These are phyloP conservation scores for Samsoniella hepiali DNA, from an alignment of 2,329 filamentous ascomycete genomes.

Conservation along the genomic window DNA sequence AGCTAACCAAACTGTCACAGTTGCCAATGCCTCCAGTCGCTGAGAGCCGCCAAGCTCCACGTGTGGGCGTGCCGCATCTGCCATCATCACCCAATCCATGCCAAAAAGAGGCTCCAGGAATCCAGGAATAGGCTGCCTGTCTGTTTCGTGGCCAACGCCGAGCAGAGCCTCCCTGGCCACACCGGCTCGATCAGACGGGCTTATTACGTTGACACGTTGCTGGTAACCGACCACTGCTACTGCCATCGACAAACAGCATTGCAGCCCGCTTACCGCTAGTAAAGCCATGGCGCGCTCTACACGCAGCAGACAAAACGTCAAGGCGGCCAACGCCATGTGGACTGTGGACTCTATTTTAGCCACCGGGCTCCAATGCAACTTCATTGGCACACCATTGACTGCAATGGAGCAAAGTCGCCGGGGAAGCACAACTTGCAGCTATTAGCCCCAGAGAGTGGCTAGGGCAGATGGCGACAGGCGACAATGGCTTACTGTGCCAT, in stretches of 20 bases:
- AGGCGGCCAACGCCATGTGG: background rate
- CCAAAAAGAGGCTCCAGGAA: background rate
- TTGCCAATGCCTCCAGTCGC: background rate
- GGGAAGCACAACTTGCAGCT: background rate
- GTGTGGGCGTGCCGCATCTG: background rate
- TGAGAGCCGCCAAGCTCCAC: background rate
- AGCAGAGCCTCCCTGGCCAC: background rate
- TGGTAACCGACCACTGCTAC: background rate
- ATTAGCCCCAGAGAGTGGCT: background rate
- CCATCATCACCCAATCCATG: background rate
- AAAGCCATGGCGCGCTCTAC: background rate
- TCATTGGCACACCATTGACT: background rate
- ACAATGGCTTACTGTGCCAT: background rate
- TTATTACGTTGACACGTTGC: background rate
- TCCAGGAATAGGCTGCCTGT: background rate
- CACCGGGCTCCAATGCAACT: background rate
- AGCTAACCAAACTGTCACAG: background rate
- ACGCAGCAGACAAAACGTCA: background rate
- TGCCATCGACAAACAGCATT: background rate
- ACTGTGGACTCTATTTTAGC: background rate
- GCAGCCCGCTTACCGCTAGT: background rate
- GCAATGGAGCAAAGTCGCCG: background rate
- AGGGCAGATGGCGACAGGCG: background rate
- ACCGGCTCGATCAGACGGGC: background rate
- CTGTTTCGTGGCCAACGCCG: background rate